A percentile compares a stretch with the other conserved stretches of the same genome.
Evolutionary conservation across 371 early-diverging fungal genomes (phyloP).

Genomic region (Lichtheimia ramosa): DNA sequence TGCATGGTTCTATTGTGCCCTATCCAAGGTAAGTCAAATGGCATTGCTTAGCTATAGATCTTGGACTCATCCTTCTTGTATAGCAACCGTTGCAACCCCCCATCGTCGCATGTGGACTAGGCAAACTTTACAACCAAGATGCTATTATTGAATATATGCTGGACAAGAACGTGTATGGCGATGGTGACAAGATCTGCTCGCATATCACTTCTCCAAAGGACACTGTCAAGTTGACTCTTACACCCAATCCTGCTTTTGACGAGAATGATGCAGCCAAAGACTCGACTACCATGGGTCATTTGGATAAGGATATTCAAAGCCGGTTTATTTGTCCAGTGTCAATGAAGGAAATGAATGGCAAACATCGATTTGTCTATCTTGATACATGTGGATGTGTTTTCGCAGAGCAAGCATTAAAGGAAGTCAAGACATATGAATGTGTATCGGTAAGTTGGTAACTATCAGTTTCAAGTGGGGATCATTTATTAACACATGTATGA

Average conservation of each 20-base stretch:
- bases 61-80: background rate
- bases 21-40: constrained; percentile 70
- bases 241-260: constrained; percentile 70
- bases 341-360: constrained; percentile 93
- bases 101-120: constrained; percentile 79
- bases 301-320: constrained; percentile 55
- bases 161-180: constrained; percentile 76
- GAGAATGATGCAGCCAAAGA: constrained; percentile 32
- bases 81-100: constrained; percentile 74
- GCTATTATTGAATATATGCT: constrained; percentile 84
- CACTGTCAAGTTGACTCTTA: constrained; percentile 71
- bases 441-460: constrained; percentile 45
- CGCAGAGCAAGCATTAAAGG: constrained; percentile 82
- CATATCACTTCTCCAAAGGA: constrained; percentile 80
- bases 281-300: constrained; percentile 43
- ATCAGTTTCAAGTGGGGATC: no score
- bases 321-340: constrained; percentile 90
- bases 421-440: constrained; percentile 64
- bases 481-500: background rate
- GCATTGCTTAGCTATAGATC: background rate
- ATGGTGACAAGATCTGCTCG: constrained; percentile 77
- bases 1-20: constrained; percentile 81
- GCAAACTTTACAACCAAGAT: constrained; percentile 92
- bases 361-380: constrained; percentile 75
- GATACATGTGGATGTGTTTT: constrained; percentile 88